Conservation (phyloP, 2,329 filamentous ascomycete species). For the Fusarium temperatum region DNA sequence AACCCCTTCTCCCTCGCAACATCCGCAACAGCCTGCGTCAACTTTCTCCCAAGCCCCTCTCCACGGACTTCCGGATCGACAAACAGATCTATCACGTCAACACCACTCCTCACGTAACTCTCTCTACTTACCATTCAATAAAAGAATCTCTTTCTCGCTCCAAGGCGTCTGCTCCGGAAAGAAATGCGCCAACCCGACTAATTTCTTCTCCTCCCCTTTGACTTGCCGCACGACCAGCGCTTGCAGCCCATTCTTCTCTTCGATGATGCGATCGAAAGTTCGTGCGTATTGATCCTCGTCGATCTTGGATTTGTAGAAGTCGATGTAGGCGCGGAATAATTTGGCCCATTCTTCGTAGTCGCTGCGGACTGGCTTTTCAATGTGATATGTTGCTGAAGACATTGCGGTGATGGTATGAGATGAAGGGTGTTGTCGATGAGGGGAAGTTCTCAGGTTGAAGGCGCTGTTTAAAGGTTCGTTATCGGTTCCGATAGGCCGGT, state of each 20-base stretch:
- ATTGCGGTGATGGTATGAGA: neutral
- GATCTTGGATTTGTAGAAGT: constrained; percentile 18
- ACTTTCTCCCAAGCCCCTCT: constrained; percentile 6
- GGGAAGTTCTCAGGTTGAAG: neutral
- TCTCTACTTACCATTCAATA: constrained; percentile 8
- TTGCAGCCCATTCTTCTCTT: constrained; percentile 7
- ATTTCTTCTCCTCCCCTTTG: neutral
- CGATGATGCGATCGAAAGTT: constrained; percentile 22
- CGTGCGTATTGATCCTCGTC: constrained; percentile 16
- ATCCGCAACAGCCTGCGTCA: constrained; percentile 21
- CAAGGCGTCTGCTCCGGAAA: constrained; percentile 31
- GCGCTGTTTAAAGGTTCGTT: neutral
- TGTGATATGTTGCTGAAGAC: constrained; percentile 1
- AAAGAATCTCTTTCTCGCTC: constrained; percentile 28
- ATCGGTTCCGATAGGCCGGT: constrained; percentile 1
- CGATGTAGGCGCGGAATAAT: constrained; percentile 23
- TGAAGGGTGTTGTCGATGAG: fast-evolving
- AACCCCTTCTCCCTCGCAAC: constrained; percentile 15
- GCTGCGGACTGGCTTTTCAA: neutral
- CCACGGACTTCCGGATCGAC: constrained; percentile 5
- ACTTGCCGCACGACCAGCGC: constrained; percentile 9
- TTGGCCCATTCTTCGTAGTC: constrained; percentile 25
- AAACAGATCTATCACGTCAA: constrained; percentile 17
- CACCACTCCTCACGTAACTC: fast-evolving
- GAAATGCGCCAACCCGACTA: constrained; percentile 29